A percentile compares a stretch with the other conserved stretches of the same genome.
These are phyloP conservation scores for Talaromyces adpressus DNA, from an alignment of 495 filamentous ascomycete genomes.

Conservation along the genomic window DNA sequence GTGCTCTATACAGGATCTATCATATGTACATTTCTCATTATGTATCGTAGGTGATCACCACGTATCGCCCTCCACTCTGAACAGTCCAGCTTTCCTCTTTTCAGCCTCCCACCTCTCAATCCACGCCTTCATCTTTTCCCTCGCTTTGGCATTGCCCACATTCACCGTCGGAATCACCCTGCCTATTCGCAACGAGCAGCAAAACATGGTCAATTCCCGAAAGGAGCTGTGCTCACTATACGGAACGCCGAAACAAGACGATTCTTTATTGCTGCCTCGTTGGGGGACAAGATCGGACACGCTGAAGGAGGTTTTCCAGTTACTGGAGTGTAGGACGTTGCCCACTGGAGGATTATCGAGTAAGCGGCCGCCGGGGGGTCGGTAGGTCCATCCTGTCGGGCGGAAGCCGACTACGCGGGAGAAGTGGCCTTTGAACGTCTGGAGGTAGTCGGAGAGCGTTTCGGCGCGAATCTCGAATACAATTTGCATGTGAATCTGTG, in stretches of 20 bases:
- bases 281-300: slow-evolving; percentile 63
- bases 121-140: slow-evolving; percentile 88
- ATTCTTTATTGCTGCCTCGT: slow-evolving; percentile 67
- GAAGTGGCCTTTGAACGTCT: slow-evolving; percentile 68
- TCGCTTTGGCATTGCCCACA: slow-evolving; percentile 61
- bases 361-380: slow-evolving; percentile 57
- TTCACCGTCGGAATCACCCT: slow-evolving; percentile 92
- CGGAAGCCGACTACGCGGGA: slow-evolving; percentile 83
- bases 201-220: slow-evolving; percentile 87
- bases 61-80: slow-evolving; percentile 35
- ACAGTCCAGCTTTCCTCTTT: slow-evolving; percentile 71
- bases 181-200: slow-evolving; percentile 78
- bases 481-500: slow-evolving; percentile 96
- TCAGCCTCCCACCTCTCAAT: slow-evolving; percentile 82
- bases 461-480: slow-evolving; percentile 86
- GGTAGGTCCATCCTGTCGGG: slow-evolving; percentile 87
- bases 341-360: slow-evolving; percentile 56
- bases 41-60: slow-evolving; percentile 7
- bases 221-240: slow-evolving; percentile 96
- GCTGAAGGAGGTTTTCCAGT: slow-evolving; percentile 66
- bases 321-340: slow-evolving; percentile 62
- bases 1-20: background rate
- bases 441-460: slow-evolving; percentile 82
- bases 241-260: slow-evolving; percentile 82
- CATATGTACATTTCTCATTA: background rate